phyloP scores from a whole-genome alignment of 2,329 filamentous ascomycete species.

The Trichoderma koningii region DNA sequence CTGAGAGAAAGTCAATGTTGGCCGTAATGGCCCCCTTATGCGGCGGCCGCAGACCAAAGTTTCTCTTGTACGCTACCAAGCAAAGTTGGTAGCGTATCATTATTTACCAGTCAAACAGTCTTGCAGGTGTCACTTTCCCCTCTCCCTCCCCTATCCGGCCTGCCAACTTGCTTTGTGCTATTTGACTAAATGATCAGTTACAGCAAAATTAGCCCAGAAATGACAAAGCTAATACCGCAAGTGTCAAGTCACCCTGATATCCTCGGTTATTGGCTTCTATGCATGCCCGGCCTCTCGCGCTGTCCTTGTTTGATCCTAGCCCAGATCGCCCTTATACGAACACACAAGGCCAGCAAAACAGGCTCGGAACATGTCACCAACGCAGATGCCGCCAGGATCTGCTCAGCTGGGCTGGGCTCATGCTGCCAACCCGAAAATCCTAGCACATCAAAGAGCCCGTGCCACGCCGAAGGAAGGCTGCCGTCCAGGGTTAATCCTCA shows the following conservation, averaged over 20 bases:
- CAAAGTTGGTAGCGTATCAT: not conserved
- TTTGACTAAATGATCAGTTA: not conserved
- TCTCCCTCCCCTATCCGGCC: not conserved
- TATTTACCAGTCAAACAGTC: not conserved
- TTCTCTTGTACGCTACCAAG: not conserved
- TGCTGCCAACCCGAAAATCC: not conserved
- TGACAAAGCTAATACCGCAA: too few relatives aligned
- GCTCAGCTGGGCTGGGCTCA: not conserved
- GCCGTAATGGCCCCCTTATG: not conserved
- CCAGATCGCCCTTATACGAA: slow-evolving; percentile 8
- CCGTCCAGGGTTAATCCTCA: slow-evolving; percentile 2
- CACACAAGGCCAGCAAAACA: not conserved
- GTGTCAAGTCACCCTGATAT: not conserved
- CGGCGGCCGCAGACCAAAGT: slow-evolving; percentile 16
- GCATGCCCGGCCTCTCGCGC: slow-evolving; percentile 1
- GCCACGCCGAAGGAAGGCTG: slow-evolving; percentile 1
- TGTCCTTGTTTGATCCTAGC: not conserved
- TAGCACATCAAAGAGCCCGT: slow-evolving; percentile 3
- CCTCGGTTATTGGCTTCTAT: slow-evolving; percentile 10
- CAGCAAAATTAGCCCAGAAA: not conserved
- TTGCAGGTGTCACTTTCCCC: not conserved
- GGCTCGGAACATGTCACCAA: slow-evolving; percentile 8
- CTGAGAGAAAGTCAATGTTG: too few relatives aligned
- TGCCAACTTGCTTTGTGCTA: too few relatives aligned
- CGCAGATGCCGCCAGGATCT: slow-evolving; percentile 16